Conservation (phyloP, 805 yeast species). For the Torulaspora indica region DNA sequence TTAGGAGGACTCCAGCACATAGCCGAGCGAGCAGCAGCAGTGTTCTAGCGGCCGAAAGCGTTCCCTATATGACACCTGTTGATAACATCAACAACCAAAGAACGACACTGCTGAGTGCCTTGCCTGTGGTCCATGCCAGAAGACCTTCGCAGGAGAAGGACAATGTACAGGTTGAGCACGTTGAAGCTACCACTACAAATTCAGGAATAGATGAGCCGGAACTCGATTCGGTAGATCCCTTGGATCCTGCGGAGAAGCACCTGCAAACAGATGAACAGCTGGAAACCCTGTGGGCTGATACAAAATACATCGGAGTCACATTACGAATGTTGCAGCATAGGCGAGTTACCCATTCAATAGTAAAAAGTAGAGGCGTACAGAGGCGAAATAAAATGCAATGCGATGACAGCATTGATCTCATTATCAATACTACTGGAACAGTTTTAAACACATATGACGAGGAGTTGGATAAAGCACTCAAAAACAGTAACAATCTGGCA, state of each 20-base stretch:
- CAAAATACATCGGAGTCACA: constrained; percentile 26
- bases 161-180: constrained; percentile 11
- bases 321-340: constrained; percentile 28
- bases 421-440: constrained; percentile 18
- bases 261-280: constrained; percentile 22
- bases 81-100: constrained; percentile 10
- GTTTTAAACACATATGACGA: constrained; percentile 22
- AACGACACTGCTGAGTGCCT: constrained; percentile 13
- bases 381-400: constrained; percentile 16
- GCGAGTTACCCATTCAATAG: constrained; percentile 25
- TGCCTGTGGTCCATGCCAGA: constrained; percentile 14
- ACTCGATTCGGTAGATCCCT: constrained; percentile 8
- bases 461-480: constrained; percentile 28
- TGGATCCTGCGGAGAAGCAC: not conserved
- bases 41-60: not conserved
- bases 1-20: constrained; percentile 7
- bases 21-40: constrained; percentile 13
- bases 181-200: constrained; percentile 3
- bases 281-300: constrained; percentile 27
- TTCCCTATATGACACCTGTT: constrained; percentile 16
- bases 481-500: constrained; percentile 33
- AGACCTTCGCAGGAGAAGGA: constrained; percentile 11
- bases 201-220: constrained; percentile 5
- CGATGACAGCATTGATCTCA: constrained; percentile 17
- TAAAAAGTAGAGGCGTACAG: constrained; percentile 20